Evolutionary conservation across 2,329 filamentous ascomycete genomes (phyloP), one percentile per base, ranked within the genome.

Genomic region (Penicillium sp.): DNA sequence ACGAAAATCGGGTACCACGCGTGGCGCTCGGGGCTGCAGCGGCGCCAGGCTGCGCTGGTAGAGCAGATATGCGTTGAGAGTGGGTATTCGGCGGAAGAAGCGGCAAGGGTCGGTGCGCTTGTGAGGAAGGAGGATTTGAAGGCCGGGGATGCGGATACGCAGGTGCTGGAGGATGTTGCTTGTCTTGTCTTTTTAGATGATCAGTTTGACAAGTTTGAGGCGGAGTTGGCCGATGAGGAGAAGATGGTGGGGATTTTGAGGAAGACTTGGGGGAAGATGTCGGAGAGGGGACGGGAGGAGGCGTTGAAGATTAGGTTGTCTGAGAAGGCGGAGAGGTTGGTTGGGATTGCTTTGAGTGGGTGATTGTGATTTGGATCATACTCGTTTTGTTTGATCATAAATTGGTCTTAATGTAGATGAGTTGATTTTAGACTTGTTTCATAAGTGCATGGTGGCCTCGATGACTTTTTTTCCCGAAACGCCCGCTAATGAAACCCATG

Each of bases 181-280:
- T 95, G 89, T 65, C 72, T 95, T 47, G 89, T 95, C 25, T 95
- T 95, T 66, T 72, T 95, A 57, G 89, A 93, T 65, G 88, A 92
- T 65, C 87, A 93, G 65, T 87, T 95, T 55, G 89, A 91, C 61
- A 81, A 80, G 42, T 95, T 93, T 70, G 86, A 89, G 75, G 77
- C 79, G 64, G 78, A 80, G 25, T 78, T 61, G 46, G 64, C 84
- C 46, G 86, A 89, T 63, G 87, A 92, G 71, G 84, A 83, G 42
- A 95, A 93, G 77, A 82, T 89, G 52, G 66, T 92, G 16, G 73
- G 72, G 14, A 88, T 89, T 56, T 65, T 89, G 66, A 74, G 74
- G 59, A 89, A 89, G 78, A 88, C 86, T 12, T 89, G 86, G 86
- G 82, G 62, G 40, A 89, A 89, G 75, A 89, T 89, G 86, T 81